Evolutionary conservation across 306 rosid species (phyloP).

Genomic region (cucumber (Cucumis sativus)): DNA sequence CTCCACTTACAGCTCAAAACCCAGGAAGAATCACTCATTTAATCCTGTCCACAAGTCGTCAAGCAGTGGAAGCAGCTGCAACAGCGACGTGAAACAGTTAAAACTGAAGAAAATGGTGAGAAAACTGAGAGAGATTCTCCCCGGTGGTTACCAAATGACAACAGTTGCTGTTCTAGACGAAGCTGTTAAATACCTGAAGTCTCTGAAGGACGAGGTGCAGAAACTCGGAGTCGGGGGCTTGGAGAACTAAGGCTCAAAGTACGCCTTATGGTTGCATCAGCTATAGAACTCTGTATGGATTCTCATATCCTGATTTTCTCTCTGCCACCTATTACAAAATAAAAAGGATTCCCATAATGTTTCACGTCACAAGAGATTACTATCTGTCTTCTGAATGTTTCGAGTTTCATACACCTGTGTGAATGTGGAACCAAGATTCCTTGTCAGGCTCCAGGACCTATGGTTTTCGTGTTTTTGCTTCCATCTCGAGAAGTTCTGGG

Average conservation of each 20-base stretch:
- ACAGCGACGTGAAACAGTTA: constrained; percentile 36
- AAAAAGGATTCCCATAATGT: background rate
- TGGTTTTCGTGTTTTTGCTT: background rate
- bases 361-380: background rate
- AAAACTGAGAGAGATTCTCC: constrained; percentile 59
- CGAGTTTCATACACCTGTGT: background rate
- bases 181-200: constrained; percentile 82
- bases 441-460: background rate
- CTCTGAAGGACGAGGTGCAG: constrained; percentile 83
- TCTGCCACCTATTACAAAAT: background rate
- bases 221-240: constrained; percentile 44
- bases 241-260: constrained; percentile 14
- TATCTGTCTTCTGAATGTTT: background rate
- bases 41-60: constrained; percentile 30
- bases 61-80: constrained; percentile 22
- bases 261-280: background rate
- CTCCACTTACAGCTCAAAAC: constrained; percentile 35
- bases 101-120: constrained; percentile 82
- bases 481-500: background rate
- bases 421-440: background rate
- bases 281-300: background rate
- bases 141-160: constrained; percentile 71
- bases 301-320: background rate
- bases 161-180: constrained; percentile 60
- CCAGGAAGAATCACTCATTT: constrained; percentile 34